A percentile compares a stretch with the other conserved stretches of the same genome.
Conservation (phyloP, 2,329 filamentous ascomycete genomes). For the Tolypocladium tundrense region DNA sequence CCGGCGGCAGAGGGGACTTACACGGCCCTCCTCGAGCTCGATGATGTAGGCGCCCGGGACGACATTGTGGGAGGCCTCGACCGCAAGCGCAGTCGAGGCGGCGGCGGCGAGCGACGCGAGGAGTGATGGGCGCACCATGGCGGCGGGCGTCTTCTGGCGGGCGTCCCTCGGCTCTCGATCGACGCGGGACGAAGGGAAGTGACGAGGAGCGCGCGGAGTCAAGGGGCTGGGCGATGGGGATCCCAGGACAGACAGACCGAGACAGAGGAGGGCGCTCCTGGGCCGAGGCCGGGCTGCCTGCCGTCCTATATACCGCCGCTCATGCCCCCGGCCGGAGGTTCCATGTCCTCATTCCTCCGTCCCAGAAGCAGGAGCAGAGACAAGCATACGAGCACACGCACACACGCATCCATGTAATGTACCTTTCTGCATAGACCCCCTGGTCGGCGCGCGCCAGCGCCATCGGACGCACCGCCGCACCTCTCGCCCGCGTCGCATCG, state of each 20-base stretch:
- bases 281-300: background rate
- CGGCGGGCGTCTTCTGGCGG: background rate
- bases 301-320: background rate
- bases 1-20: constrained; percentile 6
- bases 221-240: background rate
- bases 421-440: background rate
- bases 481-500: background rate
- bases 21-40: constrained; percentile 8
- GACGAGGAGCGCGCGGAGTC: background rate
- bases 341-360: background rate
- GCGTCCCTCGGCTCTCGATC: background rate
- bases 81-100: constrained; percentile 5
- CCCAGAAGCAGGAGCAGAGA: background rate
- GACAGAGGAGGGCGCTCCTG: background rate
- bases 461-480: background rate
- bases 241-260: background rate
- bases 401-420: background rate
- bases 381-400: background rate
- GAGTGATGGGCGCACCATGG: constrained; percentile 9
- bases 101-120: constrained; percentile 7
- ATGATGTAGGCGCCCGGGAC: constrained; percentile 12
- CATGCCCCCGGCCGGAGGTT: background rate
- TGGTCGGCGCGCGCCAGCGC: background rate
- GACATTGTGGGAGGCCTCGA: background rate
- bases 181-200: background rate